Evolutionary conservation across 1,284 basidiomycete genomes (phyloP).

Genomic region (Ceraceosorus bombacis): DNA sequence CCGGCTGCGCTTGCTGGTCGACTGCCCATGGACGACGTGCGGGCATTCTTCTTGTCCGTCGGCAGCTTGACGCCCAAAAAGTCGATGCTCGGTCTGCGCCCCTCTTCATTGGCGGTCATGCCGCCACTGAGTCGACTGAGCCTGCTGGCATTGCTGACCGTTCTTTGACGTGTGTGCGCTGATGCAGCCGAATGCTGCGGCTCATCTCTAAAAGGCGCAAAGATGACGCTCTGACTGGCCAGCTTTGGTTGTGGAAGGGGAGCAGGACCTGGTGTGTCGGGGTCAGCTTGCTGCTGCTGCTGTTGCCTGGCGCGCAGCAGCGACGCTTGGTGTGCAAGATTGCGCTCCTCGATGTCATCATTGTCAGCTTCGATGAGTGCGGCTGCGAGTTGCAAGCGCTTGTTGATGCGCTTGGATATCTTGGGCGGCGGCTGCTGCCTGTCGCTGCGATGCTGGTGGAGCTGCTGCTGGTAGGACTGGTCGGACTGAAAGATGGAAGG

Average conservation of each 20-base stretch:
- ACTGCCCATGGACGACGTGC: conserved; percentile 2
- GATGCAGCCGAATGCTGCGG: no score
- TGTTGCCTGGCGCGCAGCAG: conserved; percentile 5
- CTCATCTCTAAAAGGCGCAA: conserved; percentile 30
- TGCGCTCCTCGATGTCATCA: conserved; percentile 30
- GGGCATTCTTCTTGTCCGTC: conserved; percentile 21
- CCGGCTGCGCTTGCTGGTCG: conserved; percentile 22
- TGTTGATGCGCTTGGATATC: conserved; percentile 23
- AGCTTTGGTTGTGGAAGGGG: conserved; percentile 33
- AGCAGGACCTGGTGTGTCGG: conserved; percentile 11
- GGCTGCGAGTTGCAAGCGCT: conserved; percentile 25
- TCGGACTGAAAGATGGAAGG: no score
- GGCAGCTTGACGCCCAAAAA: conserved; percentile 36
- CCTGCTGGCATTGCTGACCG: conserved; percentile 19
- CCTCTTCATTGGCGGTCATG: conserved; percentile 10
- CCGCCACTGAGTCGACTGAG: conserved; percentile 12
- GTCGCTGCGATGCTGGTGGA: no score
- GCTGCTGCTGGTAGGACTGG: no score
- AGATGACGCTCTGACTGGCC: conserved; percentile 39
- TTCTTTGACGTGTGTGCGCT: not conserved
- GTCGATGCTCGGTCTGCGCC: conserved; percentile 26
- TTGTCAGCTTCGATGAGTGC: conserved; percentile 47
- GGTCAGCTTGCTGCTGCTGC: not conserved
- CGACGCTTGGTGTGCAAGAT: conserved; percentile 2
- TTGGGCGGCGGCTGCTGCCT: conserved; percentile 5